phyloP scores from a whole-genome alignment of 2,329 filamentous ascomycete genomes.

The Gliomastix tumulicola region DNA sequence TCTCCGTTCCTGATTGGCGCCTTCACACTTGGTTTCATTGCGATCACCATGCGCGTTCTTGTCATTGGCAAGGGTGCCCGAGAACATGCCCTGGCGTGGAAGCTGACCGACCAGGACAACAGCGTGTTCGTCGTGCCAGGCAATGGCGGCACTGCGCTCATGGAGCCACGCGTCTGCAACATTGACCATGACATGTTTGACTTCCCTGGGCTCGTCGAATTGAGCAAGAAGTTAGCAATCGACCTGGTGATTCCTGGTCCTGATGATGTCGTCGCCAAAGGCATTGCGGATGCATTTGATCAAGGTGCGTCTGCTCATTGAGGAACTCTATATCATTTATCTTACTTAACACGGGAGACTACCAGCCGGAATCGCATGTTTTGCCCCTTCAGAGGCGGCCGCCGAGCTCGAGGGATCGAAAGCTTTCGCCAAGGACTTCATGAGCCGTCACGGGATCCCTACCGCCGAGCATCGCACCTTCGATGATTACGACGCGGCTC shows the following conservation, averaged over 20 bases:
- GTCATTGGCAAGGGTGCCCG: conserved; percentile 69
- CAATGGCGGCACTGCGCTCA: conserved; percentile 61
- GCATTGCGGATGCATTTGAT: conserved; percentile 66
- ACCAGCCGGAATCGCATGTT: conserved; percentile 50
- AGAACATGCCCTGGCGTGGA: conserved; percentile 73
- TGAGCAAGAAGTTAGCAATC: conserved; percentile 53
- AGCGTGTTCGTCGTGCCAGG: conserved; percentile 47
- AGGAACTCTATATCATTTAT: not conserved
- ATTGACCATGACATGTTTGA: conserved; percentile 32
- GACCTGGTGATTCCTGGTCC: conserved; percentile 69
- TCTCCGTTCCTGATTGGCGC: no score
- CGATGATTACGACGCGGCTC: conserved; percentile 49
- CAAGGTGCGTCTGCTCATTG: conserved; percentile 21
- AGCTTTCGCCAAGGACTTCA: conserved; percentile 73
- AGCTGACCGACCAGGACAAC: conserved; percentile 57
- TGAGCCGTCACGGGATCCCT: conserved; percentile 65
- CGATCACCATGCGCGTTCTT: conserved; percentile 48
- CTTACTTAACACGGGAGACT: not conserved
- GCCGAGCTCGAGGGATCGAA: conserved; percentile 74
- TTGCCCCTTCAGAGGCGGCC: conserved; percentile 62
- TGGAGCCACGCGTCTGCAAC: conserved; percentile 50
- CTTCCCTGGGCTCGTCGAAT: conserved; percentile 53
- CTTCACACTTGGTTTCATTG: no score
- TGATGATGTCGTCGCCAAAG: conserved; percentile 66
- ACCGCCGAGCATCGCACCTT: conserved; percentile 70